phyloP scores from a whole-genome alignment of 495 filamentous ascomycete genomes.

The Beverwykella pulmonaria region DNA sequence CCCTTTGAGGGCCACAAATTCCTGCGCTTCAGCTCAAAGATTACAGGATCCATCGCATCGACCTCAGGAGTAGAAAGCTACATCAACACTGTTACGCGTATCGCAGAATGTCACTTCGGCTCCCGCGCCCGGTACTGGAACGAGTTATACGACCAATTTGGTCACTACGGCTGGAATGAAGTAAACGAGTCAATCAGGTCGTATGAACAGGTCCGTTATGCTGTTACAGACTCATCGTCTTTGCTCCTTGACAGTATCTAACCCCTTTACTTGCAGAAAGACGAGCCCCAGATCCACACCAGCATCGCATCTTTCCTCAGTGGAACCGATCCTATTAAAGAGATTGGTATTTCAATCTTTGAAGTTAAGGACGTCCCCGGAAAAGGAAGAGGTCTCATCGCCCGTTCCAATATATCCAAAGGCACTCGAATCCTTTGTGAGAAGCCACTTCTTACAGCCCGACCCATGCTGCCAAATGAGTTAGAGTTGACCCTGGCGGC shows the following conservation, averaged over 20 bases:
- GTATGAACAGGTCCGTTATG: conserved; percentile 30
- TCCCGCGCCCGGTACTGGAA: conserved; percentile 24
- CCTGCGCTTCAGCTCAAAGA: conserved; percentile 44
- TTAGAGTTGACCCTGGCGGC: conserved; percentile 42
- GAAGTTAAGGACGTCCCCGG: conserved; percentile 40
- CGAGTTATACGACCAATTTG: conserved; percentile 13
- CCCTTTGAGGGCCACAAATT: conserved; percentile 46
- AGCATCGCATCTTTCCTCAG: conserved; percentile 9
- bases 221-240: background rate
- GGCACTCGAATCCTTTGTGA: conserved; percentile 51
- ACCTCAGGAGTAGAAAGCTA: conserved; percentile 14
- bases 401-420: conserved; percentile 44
- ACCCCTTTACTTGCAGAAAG: conserved; percentile 5
- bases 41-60: conserved; percentile 16
- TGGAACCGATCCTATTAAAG: conserved; percentile 17
- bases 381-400: conserved; percentile 49
- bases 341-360: conserved; percentile 31
- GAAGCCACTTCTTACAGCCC: conserved; percentile 46
- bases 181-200: conserved; percentile 26
- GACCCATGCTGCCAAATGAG: conserved; percentile 29
- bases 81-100: conserved; percentile 10
- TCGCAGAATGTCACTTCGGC: conserved; percentile 18
- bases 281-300: conserved; percentile 19
- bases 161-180: conserved; percentile 23
- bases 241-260: background rate